Evolutionary conservation across 768 basidiomycete species (phyloP).

Genomic region (Amanita exitialis): DNA sequence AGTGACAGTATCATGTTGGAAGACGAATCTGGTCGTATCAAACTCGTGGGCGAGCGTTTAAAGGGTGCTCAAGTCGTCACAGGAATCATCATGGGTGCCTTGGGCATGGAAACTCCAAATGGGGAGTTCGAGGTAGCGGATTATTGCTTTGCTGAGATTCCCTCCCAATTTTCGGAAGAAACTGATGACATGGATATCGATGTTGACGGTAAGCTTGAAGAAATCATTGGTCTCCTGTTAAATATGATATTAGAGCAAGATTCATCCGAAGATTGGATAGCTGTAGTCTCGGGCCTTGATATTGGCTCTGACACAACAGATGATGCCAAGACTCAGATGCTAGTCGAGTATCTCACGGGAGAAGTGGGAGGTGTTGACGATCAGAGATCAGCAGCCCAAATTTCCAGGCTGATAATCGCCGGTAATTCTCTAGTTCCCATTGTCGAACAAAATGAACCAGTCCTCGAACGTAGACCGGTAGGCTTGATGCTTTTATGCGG

Average conservation of each 20-base stretch:
- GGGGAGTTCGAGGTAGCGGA: conserved; percentile 96
- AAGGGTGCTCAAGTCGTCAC: conserved; percentile 64
- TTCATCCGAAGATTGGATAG: conserved; percentile 65
- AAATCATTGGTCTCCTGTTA: conserved; percentile 1
- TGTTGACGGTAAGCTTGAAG: conserved; percentile 45
- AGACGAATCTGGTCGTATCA: conserved; percentile 91
- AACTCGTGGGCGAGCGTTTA: conserved; percentile 71
- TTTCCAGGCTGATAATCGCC: conserved; percentile 81
- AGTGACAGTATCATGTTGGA: conserved; percentile 85
- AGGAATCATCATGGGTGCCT: conserved; percentile 80
- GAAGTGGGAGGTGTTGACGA: conserved; percentile 70
- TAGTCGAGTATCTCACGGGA: conserved; percentile 84
- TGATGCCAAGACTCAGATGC: conserved; percentile 71
- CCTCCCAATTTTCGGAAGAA: conserved; percentile 40
- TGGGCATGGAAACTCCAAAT: conserved; percentile 81
- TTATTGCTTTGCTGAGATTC: conserved; percentile 75
- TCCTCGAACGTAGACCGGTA: conserved; percentile 46
- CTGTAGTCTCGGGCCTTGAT: conserved; percentile 76
- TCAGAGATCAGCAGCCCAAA: conserved; percentile 52
- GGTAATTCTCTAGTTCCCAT: conserved; percentile 70
- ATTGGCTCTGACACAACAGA: conserved; percentile 53
- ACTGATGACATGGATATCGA: conserved; percentile 42
- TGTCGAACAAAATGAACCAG: not conserved
- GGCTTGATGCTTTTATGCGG: conserved; percentile 15
- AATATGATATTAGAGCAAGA: conserved; percentile 4